Evolutionary conservation across 331 rosid species (phyloP), one percentile per base, ranked within the genome.

Genomic region (Rhamnella rubrinervis): DNA sequence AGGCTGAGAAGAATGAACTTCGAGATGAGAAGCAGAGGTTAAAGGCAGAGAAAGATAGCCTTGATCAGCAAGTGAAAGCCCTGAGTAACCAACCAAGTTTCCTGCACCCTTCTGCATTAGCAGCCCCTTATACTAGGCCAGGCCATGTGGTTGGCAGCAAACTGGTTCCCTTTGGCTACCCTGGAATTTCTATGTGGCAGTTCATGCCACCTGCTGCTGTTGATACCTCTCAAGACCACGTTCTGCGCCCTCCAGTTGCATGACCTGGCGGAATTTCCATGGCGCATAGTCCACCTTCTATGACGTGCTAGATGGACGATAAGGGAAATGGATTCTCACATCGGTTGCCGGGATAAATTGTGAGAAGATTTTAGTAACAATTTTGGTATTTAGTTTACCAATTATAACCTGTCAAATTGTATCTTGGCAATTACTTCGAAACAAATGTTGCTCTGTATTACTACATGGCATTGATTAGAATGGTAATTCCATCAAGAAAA

Each of bases 151-250:
- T 70, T 64, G 85, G 84, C 60, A 85, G 84, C 70, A 95, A 95
- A 82, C 66, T 89, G 72, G 78, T 91, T 77, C 98, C 98, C 31
- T 78, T 86, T 13, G 96, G 97, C 37, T 93, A 93, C 72, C 93
- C 97, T 53, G 95, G 98, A 68, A 67, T 89, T n/a, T 83, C 92
- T 21, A 95, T 95, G 97, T 95, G 99, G 99, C 96, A 91, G 77
- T 89, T 87, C 70, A 85, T 91, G 96, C 82, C 96, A 11, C 95
- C 91, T 15, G 81, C 96, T 40, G 75, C 89, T 7, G 67, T 95
- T 68, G 99, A 95, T 66, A 91, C 96, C 46, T 95, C 99, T 26
- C 87, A 78, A 69, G 99, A 95, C 79, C 97, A 95, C 66, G 83
- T 89, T 40, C 97, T 89, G 50, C 97, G 90, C 46, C 92, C 98